Base-by-base conservation (phyloP, 2,329 filamentous ascomycete species). In the Magnaporthiopsis rhizophila region DNA sequence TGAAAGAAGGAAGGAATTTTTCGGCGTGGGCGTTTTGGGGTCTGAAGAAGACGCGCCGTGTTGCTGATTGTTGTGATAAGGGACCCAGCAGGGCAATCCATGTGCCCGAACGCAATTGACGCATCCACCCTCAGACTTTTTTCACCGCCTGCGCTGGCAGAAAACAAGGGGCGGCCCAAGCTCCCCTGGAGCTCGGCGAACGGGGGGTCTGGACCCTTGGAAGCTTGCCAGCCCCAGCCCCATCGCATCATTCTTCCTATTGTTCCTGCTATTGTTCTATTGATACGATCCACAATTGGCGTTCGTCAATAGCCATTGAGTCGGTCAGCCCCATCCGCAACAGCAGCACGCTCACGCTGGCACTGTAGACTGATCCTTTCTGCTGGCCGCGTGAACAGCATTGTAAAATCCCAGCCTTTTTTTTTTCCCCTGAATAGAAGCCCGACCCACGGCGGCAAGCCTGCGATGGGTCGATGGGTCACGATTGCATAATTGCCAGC, bases 101-200 rank as follows among this genome's bases (percentile, higher is more conserved):
- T 50, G 45, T 50, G 45, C 45, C 45, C 45, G 45, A 50, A 50
- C 45, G 45, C 45, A 53, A 53, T 53, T 24, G 45, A 53, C 45
- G 45, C 45, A 50, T 21, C 45, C 45, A n/a, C 45, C 36, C 45
- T n/a, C 45, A n/a, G 18, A 53, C 45, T 53, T 53, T 53, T n/a
- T 53, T 53, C 45, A 53, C 45, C 45, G 45, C 45, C 45, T 4
- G 45, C 45, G 18, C 45, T 53, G 45, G 45, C 45, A 53, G 45
- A 60, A 59, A 60, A 60, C 32, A n/a, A 32, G 58, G 58, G 32
- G 13, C 28, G 58, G 58, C 58, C 58, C 58, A 60, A 60, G 58
- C 58, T 60, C 58, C 58, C 58, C 15, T 21, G 32, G 34, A 32
- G 18, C 45, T 53, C 45, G 45, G 45, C 45, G 45, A 24, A 24